Conservation (phyloP, 208 protist genomes). For the Wallacemonas sp. region DNA sequence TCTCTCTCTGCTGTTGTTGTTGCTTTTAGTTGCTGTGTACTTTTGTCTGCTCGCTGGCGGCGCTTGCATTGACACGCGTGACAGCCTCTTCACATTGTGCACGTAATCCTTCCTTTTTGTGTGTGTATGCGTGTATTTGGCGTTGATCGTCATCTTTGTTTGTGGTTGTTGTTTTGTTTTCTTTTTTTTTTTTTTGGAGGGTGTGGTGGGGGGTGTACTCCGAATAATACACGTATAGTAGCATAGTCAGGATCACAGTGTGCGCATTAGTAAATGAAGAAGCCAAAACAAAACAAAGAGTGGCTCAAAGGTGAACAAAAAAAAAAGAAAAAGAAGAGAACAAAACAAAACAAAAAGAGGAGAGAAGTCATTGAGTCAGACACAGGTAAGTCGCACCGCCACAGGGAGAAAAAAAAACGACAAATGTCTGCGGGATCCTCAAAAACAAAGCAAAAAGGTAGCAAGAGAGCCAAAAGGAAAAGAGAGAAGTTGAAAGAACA, state of each 20-base stretch:
- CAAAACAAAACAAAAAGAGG: conserved; percentile 17
- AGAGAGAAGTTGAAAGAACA: no score
- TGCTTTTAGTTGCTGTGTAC: not conserved
- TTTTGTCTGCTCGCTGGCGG: no score
- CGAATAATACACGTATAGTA: not conserved
- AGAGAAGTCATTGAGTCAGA: conserved; percentile 9
- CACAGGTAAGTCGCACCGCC: not conserved
- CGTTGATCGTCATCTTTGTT: not conserved
- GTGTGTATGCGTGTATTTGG: conserved; percentile 15
- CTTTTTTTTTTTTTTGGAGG: conserved; percentile 11
- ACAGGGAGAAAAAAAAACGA: not conserved
- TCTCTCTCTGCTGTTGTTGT: not conserved
- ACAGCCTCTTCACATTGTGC: no score
- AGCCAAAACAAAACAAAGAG: conserved; percentile 9
- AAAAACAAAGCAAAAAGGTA: conserved; percentile 1
- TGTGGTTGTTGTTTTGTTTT: not conserved
- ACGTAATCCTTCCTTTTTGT: no score
- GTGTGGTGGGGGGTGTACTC: no score
- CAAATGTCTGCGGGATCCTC: not conserved
- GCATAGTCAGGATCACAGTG: not conserved
- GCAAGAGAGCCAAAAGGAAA: conserved; percentile 11
- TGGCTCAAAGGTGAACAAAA: no score
- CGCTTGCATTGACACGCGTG: no score
- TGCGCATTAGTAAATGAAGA: conserved; percentile 7
- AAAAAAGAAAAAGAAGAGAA: conserved; percentile 18